These are phyloP conservation scores for Trichoderma hamatum DNA, from an alignment of 2,329 filamentous ascomycete species.

Conservation along the genomic window DNA sequence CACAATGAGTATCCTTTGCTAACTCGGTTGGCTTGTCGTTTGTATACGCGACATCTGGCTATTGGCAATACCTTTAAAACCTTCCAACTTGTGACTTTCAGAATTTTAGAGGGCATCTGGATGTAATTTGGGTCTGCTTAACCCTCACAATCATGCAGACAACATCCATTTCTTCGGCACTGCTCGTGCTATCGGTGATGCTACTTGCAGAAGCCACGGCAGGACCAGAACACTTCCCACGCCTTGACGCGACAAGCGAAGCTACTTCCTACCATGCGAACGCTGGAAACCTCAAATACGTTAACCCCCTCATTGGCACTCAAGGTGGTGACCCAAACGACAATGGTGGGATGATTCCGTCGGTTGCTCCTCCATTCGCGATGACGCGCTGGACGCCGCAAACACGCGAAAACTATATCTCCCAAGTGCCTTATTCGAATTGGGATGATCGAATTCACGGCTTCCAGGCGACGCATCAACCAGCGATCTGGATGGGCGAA, in stretches of 20 bases:
- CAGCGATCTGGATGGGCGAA: conserved; percentile 58
- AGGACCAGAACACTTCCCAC: background rate
- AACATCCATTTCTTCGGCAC: background rate
- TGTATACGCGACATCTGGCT: no score
- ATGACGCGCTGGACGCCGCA: conserved; percentile 56
- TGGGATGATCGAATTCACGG: conserved; percentile 49
- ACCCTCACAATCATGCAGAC: background rate
- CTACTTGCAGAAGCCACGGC: background rate
- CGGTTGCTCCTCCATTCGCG: conserved; percentile 46
- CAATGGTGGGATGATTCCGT: conserved; percentile 44
- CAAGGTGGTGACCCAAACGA: conserved; percentile 38
- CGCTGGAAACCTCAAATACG: conserved; percentile 38
- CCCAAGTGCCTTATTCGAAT: conserved; percentile 51
- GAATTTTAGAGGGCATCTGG: background rate
- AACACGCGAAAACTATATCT: conserved; percentile 53
- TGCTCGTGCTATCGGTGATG: background rate
- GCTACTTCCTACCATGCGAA: conserved; percentile 35
- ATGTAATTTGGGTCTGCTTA: background rate
- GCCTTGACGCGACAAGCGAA: background rate
- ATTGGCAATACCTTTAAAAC: background rate
- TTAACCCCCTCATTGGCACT: conserved; percentile 43
- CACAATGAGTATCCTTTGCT: background rate
- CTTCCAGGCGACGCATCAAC: conserved; percentile 55
- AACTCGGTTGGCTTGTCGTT: background rate
- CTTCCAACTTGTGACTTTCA: background rate